Evolutionary conservation across 202 grass and related monocot species (phyloP), one percentile per base, ranked within the genome.

Genomic region (Hordeum pubiflorum): DNA sequence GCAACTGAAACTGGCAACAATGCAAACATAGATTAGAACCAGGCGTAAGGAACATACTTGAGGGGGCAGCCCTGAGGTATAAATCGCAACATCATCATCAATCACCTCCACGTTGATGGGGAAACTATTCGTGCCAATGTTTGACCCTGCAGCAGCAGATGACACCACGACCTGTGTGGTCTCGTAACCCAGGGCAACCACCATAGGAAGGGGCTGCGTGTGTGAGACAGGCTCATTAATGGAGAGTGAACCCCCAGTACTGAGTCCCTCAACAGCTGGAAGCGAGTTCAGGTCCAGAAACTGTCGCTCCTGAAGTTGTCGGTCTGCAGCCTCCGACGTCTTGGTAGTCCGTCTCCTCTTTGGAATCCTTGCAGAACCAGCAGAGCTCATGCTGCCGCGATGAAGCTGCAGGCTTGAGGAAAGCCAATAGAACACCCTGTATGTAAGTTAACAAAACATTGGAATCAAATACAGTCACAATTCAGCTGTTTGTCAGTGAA

Each of bases 81-180:
- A 89, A 26, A 94, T 78, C 50, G 81, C 33, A 67, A 85, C 77
- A 79, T 94, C 91, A 85, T 90, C 91, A 76, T 90, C 86, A 3
- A 88, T 78, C 34, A 55, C 80, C 17, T 87, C 91, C 13, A 91
- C 80, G 41, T 89, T 78, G 6, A 91, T 91, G 38, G 84, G 84
- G 10, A 40, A 79, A 77, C 41, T 79, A 63, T 79, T 72, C 69
- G 66, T 82, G 29, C 87, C 83, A 65, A 79, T 69, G 60, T 82
- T 58, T 24, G 63, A 55, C 13, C 2, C 55, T 72, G 23, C 18
- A 79, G 44, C 58, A 80, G 72, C 15, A 5, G 14, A 44, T 40
- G 75, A 36, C 38, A 29, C 52, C 72, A 52, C 66, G 38, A 63
- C 27, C 54, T 82, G 82, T 41, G 83, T 61, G 11, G 27, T 62